These are phyloP conservation scores for Yarrowia yakushimensis DNA, from an alignment of 805 yeast genomes.

Conservation along the genomic window DNA sequence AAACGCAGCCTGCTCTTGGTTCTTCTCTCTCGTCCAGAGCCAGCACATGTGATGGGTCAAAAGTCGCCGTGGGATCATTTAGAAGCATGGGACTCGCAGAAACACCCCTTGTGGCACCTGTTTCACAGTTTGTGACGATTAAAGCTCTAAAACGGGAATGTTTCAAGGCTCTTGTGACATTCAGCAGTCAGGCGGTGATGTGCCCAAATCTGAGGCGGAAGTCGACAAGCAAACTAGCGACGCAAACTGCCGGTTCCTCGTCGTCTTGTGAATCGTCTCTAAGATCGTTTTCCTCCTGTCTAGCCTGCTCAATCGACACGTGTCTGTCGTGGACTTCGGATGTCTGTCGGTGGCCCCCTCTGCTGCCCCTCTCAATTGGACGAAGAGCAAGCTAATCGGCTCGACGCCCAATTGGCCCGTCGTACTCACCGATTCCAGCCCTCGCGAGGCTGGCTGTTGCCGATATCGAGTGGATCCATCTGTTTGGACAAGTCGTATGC, in stretches of 20 bases:
- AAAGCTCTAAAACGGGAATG: too few relatives aligned
- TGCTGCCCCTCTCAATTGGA: not conserved
- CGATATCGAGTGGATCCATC: slow-evolving; percentile 23
- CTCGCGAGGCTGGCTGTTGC: slow-evolving; percentile 23
- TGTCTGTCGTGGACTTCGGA: not conserved
- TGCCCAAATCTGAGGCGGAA: not conserved
- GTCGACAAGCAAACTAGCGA: not conserved
- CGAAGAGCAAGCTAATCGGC: not conserved
- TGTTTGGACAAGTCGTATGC: slow-evolving; percentile 8
- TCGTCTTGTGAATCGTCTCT: not conserved
- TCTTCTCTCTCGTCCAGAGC: too few relatives aligned
- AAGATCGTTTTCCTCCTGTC: not conserved
- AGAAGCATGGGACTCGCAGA: too few relatives aligned
- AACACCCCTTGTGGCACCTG: too few relatives aligned
- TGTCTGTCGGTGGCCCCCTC: not conserved
- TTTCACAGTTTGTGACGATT: too few relatives aligned
- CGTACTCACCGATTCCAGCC: slow-evolving; percentile 22
- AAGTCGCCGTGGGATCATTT: too few relatives aligned
- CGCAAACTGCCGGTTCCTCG: not conserved
- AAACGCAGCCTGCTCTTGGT: too few relatives aligned
- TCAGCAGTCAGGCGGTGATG: not conserved
- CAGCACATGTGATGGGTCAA: not conserved
- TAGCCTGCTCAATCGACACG: not conserved
- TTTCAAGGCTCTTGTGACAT: not conserved
- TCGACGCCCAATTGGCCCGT: not conserved